A percentile compares a stretch with the other conserved stretches of the same genome.
These are phyloP conservation scores for Kwoniella sp. DNA, from an alignment of 768 basidiomycete species.

Conservation along the genomic window DNA sequence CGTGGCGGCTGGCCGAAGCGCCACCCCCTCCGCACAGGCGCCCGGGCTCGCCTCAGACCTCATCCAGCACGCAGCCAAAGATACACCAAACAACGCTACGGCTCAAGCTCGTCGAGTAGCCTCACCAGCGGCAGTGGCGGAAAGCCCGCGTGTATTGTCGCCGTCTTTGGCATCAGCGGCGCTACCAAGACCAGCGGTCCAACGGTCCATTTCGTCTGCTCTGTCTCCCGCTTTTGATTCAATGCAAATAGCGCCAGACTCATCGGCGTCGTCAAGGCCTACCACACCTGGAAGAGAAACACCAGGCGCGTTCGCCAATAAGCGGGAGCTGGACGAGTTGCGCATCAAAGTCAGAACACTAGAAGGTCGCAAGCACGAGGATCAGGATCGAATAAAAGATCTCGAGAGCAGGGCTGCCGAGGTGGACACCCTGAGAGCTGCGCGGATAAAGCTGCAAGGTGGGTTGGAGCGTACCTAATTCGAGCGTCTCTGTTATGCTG, in stretches of 20 bases:
- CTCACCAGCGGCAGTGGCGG: background rate
- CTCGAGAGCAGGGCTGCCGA: slow-evolving; percentile 80
- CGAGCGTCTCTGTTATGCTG: no score
- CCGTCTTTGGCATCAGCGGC: slow-evolving; percentile 1
- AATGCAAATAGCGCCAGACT: background rate
- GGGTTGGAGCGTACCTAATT: no score
- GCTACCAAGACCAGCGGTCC: slow-evolving; percentile 2
- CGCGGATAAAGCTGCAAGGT: slow-evolving; percentile 79
- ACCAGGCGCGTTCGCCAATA: slow-evolving; percentile 20
- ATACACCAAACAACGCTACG: no score
- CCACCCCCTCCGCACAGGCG: no score
- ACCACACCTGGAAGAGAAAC: slow-evolving; percentile 21
- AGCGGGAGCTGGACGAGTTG: slow-evolving; percentile 60
- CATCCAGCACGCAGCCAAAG: no score
- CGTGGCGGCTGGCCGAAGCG: slow-evolving; percentile 12
- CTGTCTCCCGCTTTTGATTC: slow-evolving; percentile 6
- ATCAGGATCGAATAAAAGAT: slow-evolving; percentile 74
- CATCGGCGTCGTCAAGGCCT: slow-evolving; percentile 2
- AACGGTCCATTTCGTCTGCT: slow-evolving; percentile 14
- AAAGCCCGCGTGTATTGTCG: slow-evolving; percentile 1
- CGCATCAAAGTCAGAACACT: slow-evolving; percentile 76
- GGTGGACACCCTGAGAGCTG: slow-evolving; percentile 73
- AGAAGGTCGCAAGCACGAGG: slow-evolving; percentile 81
- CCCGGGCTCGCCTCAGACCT: no score
- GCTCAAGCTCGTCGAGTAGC: slow-evolving; percentile 1